Evolutionary conservation across 306 rosid genomes (phyloP).

Genomic region (Pyrus communis): DNA sequence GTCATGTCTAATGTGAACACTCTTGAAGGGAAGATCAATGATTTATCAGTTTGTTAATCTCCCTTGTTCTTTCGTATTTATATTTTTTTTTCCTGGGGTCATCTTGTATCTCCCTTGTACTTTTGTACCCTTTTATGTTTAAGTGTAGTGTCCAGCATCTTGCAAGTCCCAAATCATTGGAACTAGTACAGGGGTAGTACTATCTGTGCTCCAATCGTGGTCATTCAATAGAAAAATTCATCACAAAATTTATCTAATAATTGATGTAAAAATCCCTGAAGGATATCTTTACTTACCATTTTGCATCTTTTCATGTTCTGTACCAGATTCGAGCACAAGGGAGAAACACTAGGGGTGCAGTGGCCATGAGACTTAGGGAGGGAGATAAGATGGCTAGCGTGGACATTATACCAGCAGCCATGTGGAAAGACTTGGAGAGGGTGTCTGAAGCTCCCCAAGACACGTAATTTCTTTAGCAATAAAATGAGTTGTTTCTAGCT

Average conservation of each 20-base stretch:
- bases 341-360: conserved; percentile 84
- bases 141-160: background rate
- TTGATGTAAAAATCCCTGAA: background rate
- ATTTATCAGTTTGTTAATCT: background rate
- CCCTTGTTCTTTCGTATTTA: background rate
- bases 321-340: conserved; percentile 73
- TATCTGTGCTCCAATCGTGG: background rate
- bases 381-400: conserved; percentile 91
- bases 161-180: background rate
- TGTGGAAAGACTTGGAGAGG: conserved; percentile 54
- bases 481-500: conserved; percentile 8
- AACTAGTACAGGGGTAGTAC: background rate
- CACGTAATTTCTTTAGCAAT: conserved; percentile 36
- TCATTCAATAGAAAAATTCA: background rate
- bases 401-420: conserved; percentile 79
- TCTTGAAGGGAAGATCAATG: too few species aligned
- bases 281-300: background rate
- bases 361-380: conserved; percentile 76
- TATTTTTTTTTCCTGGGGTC: background rate
- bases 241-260: background rate
- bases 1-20: background rate
- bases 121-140: background rate
- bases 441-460: conserved; percentile 31
- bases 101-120: background rate
- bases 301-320: conserved; percentile 12